These are phyloP conservation scores for Diaporthe sp. DNA, from an alignment of 2,329 filamentous ascomycete genomes.

Conservation along the genomic window DNA sequence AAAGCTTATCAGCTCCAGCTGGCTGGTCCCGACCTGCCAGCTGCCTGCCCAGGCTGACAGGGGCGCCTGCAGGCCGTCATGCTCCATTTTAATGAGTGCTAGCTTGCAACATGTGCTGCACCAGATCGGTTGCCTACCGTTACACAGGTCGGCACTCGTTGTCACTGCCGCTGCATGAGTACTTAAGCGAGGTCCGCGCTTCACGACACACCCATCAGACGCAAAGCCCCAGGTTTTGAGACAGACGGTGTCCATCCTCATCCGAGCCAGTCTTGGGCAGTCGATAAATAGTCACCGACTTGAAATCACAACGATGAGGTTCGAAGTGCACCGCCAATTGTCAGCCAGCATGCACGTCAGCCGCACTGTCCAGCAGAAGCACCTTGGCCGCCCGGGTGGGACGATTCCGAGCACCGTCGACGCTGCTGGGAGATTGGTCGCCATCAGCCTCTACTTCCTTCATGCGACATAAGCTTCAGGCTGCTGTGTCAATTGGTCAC, in stretches of 20 bases:
- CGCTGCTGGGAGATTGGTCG: not conserved
- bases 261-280: not conserved
- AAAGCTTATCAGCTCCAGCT: not conserved
- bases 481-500: not conserved
- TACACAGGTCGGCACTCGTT: slow-evolving; percentile 5
- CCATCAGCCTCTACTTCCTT: slow-evolving; percentile 5
- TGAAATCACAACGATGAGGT: not conserved
- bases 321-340: not conserved
- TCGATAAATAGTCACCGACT: not conserved
- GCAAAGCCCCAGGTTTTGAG: too few relatives aligned
- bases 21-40: not conserved
- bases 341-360: not conserved
- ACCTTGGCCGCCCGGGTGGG: not conserved
- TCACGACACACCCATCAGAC: not conserved
- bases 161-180: not conserved
- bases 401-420: not conserved
- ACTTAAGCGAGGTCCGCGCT: not conserved
- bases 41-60: not conserved
- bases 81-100: not conserved
- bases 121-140: not conserved
- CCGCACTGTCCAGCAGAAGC: not conserved
- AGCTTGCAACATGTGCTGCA: slow-evolving; percentile 2
- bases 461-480: not conserved
- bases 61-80: not conserved
- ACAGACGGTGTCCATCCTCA: not conserved